phyloP scores from a whole-genome alignment of 371 early-diverging fungal species.

The Basidiobolus meristosporus region DNA sequence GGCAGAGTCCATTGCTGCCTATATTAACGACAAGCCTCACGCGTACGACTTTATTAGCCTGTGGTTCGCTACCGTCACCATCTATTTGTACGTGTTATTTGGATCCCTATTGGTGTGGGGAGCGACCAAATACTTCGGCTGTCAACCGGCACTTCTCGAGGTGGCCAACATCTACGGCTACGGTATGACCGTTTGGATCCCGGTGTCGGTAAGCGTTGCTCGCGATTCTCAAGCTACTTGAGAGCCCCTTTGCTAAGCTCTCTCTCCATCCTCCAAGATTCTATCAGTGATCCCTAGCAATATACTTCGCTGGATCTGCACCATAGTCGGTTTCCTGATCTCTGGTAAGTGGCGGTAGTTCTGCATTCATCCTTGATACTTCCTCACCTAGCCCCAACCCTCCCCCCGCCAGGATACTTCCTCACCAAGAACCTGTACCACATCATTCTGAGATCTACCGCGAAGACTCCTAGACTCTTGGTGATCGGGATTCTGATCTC shows the following conservation, averaged over 20 bases:
- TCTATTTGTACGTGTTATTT: slow-evolving; percentile 60
- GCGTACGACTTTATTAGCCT: slow-evolving; percentile 63
- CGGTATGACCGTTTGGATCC: slow-evolving; percentile 76
- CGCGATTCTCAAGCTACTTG: slow-evolving; percentile 1
- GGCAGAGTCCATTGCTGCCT: slow-evolving; percentile 60
- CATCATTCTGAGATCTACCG: slow-evolving; percentile 32
- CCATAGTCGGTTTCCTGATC: slow-evolving; percentile 28
- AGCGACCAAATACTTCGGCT: slow-evolving; percentile 65
- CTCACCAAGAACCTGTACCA: slow-evolving; percentile 35
- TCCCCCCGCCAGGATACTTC: slow-evolving; percentile 14
- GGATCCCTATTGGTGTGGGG: slow-evolving; percentile 64
- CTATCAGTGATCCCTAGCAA: slow-evolving; percentile 45
- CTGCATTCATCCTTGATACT: too few species aligned
- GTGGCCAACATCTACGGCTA: slow-evolving; percentile 82
- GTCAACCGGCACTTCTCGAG: slow-evolving; percentile 60
- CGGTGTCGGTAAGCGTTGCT: slow-evolving; percentile 46
- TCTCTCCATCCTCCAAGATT: slow-evolving; percentile 16
- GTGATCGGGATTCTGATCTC: slow-evolving; percentile 36
- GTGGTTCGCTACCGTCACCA: slow-evolving; percentile 51
- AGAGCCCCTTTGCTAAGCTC: slow-evolving; percentile 3
- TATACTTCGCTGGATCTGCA: slow-evolving; percentile 39
- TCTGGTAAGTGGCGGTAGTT: too few species aligned
- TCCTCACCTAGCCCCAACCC: neutral
- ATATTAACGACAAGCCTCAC: slow-evolving; percentile 22
- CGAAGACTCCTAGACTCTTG: slow-evolving; percentile 41